A percentile compares a stretch with the other conserved stretches of the same genome.
These are phyloP conservation scores for Penicillium sp. DNA, from an alignment of 2,329 filamentous ascomycete species.

Conservation along the genomic window DNA sequence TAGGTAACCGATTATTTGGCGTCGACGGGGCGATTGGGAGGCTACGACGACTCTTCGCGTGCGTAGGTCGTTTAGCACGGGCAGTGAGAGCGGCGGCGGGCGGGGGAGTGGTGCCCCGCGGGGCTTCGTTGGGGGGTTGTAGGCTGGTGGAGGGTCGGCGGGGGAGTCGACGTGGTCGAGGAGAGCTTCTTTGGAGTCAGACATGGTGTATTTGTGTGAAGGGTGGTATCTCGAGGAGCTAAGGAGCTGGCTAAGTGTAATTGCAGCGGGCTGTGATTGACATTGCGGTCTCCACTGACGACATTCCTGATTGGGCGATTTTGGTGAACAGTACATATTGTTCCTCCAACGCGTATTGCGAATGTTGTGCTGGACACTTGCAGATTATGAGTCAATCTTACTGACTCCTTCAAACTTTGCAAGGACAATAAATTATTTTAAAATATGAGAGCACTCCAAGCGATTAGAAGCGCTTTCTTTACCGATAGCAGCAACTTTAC, in stretches of 20 bases:
- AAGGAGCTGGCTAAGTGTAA: background rate
- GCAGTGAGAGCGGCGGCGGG: conserved; percentile 68
- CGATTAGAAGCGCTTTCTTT: too few species aligned
- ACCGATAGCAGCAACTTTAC: too few species aligned
- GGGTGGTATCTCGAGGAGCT: background rate
- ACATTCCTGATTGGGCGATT: background rate
- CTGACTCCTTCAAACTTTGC: too few species aligned
- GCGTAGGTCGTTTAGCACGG: conserved; percentile 73
- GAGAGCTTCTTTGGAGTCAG: conserved; percentile 31
- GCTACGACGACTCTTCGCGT: conserved; percentile 83
- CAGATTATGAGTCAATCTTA: too few species aligned
- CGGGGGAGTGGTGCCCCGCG: conserved; percentile 33
- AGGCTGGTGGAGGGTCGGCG: conserved; percentile 36
- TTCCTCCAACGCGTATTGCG: too few species aligned
- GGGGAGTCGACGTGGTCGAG: conserved; percentile 18
- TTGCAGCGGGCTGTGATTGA: background rate
- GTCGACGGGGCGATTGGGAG: conserved; percentile 81
- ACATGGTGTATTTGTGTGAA: conserved; percentile 19
- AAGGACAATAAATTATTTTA: too few species aligned
- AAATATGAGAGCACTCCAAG: too few species aligned
- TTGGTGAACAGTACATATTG: background rate
- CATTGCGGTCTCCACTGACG: background rate
- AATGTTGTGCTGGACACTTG: too few species aligned
- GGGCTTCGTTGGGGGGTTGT: conserved; percentile 26
- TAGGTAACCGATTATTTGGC: conserved; percentile 74